Conservation (phyloP, 2,329 filamentous ascomycete genomes). For the Penicillium expansum region DNA sequence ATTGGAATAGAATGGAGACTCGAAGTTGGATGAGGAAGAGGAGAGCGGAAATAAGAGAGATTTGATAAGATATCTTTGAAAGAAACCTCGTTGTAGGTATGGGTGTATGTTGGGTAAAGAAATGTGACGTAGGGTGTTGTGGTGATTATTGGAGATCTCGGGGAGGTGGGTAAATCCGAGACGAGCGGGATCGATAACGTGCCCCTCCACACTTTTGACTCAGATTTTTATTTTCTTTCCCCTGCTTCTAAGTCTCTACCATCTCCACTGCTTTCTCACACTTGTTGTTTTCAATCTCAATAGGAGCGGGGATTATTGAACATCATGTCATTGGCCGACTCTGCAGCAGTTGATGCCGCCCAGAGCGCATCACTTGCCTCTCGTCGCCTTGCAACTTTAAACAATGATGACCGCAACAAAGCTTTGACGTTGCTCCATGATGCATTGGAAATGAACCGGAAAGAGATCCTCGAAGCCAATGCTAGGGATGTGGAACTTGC, state of each 20-base stretch:
- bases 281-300: background rate
- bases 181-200: constrained; percentile 5
- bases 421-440: constrained; percentile 80
- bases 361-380: constrained; percentile 76
- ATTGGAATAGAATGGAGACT: background rate
- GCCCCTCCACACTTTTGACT: constrained; percentile 10
- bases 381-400: constrained; percentile 75
- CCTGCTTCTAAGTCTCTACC: background rate
- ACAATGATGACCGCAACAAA: constrained; percentile 72
- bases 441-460: constrained; percentile 67
- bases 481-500: constrained; percentile 75
- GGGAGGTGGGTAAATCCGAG: constrained; percentile 1
- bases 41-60: background rate
- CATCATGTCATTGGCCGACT: constrained; percentile 86
- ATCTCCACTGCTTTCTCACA: background rate
- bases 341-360: constrained; percentile 73
- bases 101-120: background rate
- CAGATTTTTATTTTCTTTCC: background rate
- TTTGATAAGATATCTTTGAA: background rate
- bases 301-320: background rate
- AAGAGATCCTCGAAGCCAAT: constrained; percentile 82
- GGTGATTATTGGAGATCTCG: background rate
- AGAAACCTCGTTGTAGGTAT: background rate
- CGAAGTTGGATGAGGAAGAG: background rate
- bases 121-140: background rate